A percentile compares a stretch with the other conserved stretches of the same genome.
Evolutionary conservation across 2,329 filamentous ascomycete genomes (phyloP).

Genomic region (Penicillium aurantiogriseum): DNA sequence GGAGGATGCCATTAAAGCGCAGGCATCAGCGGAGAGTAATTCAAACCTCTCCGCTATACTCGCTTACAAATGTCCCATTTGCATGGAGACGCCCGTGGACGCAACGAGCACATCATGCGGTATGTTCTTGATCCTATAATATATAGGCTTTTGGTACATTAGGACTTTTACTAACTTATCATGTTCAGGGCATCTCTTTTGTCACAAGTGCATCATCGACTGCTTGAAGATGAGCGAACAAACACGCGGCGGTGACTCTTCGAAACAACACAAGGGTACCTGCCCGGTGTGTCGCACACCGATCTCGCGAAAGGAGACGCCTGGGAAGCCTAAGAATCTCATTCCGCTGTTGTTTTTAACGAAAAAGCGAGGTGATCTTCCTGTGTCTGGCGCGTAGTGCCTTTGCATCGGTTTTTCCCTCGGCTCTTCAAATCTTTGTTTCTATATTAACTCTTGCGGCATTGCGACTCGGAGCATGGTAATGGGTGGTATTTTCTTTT

Average conservation of each 20-base stretch:
- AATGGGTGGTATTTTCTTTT: background rate
- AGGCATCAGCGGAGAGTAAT: background rate
- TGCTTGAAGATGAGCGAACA: slow-evolving; percentile 57
- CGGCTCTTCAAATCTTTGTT: background rate
- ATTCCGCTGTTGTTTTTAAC: slow-evolving; percentile 36
- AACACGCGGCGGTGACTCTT: slow-evolving; percentile 32
- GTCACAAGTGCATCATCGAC: slow-evolving; percentile 61
- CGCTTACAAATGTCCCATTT: slow-evolving; percentile 60
- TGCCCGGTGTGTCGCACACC: slow-evolving; percentile 48
- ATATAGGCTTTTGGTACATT: background rate
- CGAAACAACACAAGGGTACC: slow-evolving; percentile 37
- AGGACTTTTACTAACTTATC: slow-evolving; percentile 11
- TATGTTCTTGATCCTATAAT: slow-evolving; percentile 35
- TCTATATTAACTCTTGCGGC: background rate
- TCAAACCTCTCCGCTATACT: slow-evolving; percentile 39
- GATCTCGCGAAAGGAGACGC: slow-evolving; percentile 37
- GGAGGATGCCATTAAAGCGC: slow-evolving; percentile 10
- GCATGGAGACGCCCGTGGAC: slow-evolving; percentile 61
- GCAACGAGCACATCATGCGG: slow-evolving; percentile 61
- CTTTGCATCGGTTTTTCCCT: too few species aligned
- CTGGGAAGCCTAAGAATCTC: slow-evolving; percentile 37
- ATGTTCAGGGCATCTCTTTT: slow-evolving; percentile 59
- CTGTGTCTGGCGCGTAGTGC: background rate
- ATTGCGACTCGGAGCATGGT: slow-evolving; percentile 9
- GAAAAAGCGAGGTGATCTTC: background rate